These are phyloP conservation scores for Scheffersomyces cryptocercus DNA, from an alignment of 1,139 yeast genomes.

Conservation along the genomic window DNA sequence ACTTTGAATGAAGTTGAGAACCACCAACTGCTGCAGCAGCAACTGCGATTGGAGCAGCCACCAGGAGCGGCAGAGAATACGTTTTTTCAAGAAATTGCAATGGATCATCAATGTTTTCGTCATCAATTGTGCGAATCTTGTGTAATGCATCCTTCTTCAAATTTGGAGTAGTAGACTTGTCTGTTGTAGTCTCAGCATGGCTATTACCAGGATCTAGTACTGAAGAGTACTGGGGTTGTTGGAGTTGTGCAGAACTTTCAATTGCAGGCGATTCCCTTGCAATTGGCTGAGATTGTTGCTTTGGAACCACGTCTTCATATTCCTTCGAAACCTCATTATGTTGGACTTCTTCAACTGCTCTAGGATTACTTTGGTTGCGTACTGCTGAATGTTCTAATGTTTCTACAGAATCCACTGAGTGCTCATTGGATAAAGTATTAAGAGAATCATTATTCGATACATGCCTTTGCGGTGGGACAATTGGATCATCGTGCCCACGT, in stretches of 20 bases:
- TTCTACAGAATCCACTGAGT: conserved; percentile 4
- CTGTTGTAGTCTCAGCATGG: conserved; percentile 10
- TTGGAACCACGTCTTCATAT: no score
- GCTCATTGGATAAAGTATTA: conserved; percentile 6
- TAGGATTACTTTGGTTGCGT: conserved; percentile 12
- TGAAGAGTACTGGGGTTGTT: conserved; percentile 4
- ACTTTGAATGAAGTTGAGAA: background rate
- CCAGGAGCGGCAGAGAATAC: background rate
- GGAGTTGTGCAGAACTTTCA: no score
- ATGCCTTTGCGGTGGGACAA: no score
- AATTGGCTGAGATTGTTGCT: no score
- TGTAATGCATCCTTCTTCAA: conserved; percentile 28
- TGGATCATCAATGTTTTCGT: conserved; percentile 32
- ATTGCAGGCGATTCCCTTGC: no score
- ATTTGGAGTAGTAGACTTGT: conserved; percentile 9
- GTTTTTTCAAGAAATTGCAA: no score
- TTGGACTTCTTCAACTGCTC: no score
- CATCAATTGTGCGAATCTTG: conserved; percentile 36
- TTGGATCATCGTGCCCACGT: no score
- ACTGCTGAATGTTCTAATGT: background rate
- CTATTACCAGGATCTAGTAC: conserved; percentile 49
- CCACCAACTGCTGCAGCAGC: background rate
- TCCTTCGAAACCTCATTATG: no score
- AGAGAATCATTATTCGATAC: conserved; percentile 3
- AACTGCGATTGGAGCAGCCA: conserved; percentile 5